Percentiles rank a stretch among this genome's conserved stretches.
phyloP scores from a whole-genome alignment of 805 yeast genomes.

The Wickerhamomyces queroliae region DNA sequence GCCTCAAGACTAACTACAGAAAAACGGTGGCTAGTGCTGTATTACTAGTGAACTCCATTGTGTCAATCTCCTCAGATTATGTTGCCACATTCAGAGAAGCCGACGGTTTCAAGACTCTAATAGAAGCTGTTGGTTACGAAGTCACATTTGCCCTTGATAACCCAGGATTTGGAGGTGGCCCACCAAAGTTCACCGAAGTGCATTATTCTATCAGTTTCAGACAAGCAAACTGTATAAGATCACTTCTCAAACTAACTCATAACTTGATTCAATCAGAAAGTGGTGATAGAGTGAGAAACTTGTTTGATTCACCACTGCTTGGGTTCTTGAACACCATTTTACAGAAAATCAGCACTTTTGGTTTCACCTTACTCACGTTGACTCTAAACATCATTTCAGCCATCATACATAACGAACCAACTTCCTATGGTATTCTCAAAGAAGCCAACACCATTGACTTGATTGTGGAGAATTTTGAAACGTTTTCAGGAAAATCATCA shows the following conservation, averaged over 20 bases:
- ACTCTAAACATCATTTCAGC: constrained; percentile 59
- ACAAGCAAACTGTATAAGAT: constrained; percentile 54
- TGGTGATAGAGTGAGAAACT: constrained; percentile 78
- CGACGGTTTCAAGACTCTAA: constrained; percentile 60
- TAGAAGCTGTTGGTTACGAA: constrained; percentile 57
- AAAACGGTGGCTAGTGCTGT: constrained; percentile 60
- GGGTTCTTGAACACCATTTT: constrained; percentile 54
- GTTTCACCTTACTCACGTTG: constrained; percentile 54
- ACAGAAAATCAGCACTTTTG: constrained; percentile 53
- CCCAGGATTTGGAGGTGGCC: constrained; percentile 54
- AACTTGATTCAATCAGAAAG: constrained; percentile 65
- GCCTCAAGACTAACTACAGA: constrained; percentile 43
- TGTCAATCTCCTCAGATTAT: constrained; percentile 37
- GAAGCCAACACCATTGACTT: constrained; percentile 73
- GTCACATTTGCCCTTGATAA: constrained; percentile 56
- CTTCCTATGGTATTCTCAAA: constrained; percentile 72
- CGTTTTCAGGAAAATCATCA: constrained; percentile 50
- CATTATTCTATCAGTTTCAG: constrained; percentile 49
- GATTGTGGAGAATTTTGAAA: constrained; percentile 51
- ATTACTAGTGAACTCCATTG: constrained; percentile 37
- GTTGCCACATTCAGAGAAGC: constrained; percentile 58
- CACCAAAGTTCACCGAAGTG: constrained; percentile 45
- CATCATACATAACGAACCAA: constrained; percentile 86
- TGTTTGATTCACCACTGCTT: constrained; percentile 81
- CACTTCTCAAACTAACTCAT: constrained; percentile 56